Conservation (phyloP, 73 alveolate species). For the Symbiodinium pilosum region DNA sequence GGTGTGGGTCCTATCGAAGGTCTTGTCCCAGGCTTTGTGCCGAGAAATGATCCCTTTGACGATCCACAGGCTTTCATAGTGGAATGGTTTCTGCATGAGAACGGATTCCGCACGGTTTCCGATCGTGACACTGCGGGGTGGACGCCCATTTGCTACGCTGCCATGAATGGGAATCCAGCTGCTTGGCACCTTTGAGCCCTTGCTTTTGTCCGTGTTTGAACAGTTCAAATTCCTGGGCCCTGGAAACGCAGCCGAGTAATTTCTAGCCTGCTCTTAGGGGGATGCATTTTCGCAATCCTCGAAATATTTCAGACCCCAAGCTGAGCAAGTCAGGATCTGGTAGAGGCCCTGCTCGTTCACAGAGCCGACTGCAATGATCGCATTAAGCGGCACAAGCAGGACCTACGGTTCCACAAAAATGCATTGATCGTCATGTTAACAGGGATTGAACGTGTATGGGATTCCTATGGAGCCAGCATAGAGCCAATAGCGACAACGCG, state of each 20-base stretch:
- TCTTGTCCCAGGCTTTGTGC: neutral
- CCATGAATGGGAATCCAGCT: neutral
- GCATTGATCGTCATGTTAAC: no score
- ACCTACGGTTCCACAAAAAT: neutral
- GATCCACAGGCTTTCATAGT: neutral
- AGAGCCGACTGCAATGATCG: neutral
- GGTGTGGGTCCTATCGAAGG: neutral
- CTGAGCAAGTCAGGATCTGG: no score
- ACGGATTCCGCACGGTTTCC: neutral
- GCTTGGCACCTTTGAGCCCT: no score
- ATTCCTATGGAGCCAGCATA: no score
- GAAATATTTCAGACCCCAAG: no score
- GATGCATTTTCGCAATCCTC: no score
- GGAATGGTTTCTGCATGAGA: slow-evolving; percentile 12
- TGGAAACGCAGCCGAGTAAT: no score
- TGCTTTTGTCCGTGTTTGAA: no score
- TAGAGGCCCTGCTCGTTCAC: neutral
- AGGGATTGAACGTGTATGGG: no score
- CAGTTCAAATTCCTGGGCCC: no score
- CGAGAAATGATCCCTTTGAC: neutral
- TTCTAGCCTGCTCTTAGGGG: no score
- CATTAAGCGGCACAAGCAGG: neutral
- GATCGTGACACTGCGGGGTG: neutral
- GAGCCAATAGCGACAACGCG: no score
- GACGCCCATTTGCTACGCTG: slow-evolving; percentile 1